Conservation (phyloP, 23 red algal genomes). For the Gracilaria caudata region DNA sequence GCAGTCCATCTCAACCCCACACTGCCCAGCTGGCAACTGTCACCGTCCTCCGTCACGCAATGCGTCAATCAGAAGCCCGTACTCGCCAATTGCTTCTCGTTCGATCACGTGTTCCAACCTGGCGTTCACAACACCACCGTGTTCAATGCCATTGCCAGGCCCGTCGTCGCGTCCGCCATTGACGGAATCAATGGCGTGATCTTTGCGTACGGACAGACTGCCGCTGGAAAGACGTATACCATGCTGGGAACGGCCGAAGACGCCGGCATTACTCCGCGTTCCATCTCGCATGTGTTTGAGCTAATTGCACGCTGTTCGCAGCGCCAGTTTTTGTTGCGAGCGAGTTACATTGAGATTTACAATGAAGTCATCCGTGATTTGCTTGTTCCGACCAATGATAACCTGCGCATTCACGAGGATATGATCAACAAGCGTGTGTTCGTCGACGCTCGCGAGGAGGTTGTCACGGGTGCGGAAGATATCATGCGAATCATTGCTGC, state of each 20-base stretch:
- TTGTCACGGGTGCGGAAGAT: conserved; percentile 68
- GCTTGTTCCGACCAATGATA: conserved; percentile 72
- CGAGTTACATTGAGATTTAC: conserved; percentile 98
- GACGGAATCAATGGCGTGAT: conserved; percentile 90
- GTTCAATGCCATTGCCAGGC: conserved; percentile 68
- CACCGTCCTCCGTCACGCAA: conserved; percentile 23
- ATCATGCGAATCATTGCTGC: conserved; percentile 77
- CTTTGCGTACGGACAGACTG: conserved; percentile 98
- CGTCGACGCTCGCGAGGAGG: conserved; percentile 89
- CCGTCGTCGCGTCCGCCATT: conserved; percentile 70
- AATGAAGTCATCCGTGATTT: conserved; percentile 96
- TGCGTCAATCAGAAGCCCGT: conserved; percentile 6
- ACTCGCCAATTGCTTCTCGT: conserved; percentile 60
- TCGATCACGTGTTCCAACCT: conserved; percentile 84
- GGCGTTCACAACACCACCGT: conserved; percentile 57
- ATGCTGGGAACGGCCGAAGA: conserved; percentile 83
- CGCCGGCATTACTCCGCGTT: conserved; percentile 83
- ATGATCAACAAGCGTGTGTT: conserved; percentile 80
- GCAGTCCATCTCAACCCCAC: conserved; percentile 18
- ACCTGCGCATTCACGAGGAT: conserved; percentile 95
- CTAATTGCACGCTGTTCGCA: conserved; percentile 31
- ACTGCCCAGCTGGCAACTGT: conserved; percentile 30
- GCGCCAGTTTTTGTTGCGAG: conserved; percentile 88
- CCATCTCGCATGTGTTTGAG: conserved; percentile 82
- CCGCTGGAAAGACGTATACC: conserved; percentile 92